Base-by-base conservation (phyloP, 345 rosid genomes). In the Fremontodendron californicum region DNA sequence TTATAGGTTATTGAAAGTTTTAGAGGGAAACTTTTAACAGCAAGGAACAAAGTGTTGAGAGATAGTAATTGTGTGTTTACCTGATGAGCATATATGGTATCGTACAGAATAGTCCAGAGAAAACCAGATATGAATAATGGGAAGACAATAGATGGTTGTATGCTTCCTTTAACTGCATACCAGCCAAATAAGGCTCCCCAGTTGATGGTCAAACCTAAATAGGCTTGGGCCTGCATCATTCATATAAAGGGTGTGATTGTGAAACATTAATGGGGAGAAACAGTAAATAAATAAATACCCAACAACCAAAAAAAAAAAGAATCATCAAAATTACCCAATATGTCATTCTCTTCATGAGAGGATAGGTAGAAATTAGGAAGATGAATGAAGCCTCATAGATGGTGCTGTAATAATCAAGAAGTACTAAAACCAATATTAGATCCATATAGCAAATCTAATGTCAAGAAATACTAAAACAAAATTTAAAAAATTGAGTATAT, bases 51-150 rank as follows among this genome's bases (percentile, higher is more conserved):
- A 40, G 0, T 6, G 9, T 40, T 49, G 54, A 5, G n/a, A 16
- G 21, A 16, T 9, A 16, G 18, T 49, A 11, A 15, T 43, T 9
- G 29, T 23, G 2, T 23, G 2, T 52, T 13, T 87, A 90, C 99
- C 99, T 93, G 98, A 80, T 93, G 99, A 62, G 99, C 99, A 75
- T 93, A 95, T 48, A 95, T 92, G 35, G 98, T 95, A 82, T 95
- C 98, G 81, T 93, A 93, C 55, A 92, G 88, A 4, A 95, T 92
- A 70, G 98, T 95, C 99, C 99, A 95, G 68, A 82, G 90, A 39
- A 88, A 87, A 75, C 97, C 96, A 60, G 97, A 81, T 60, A 84
- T 37, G 78, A 90, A 95, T 2, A 95, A 86, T 48, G 98, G 97
- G 48, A 90, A 78, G 31, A 90, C 91, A 21, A 92, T 23, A 52